These are phyloP conservation scores for Verticillium nonalfalfae DNA, from an alignment of 2,329 filamentous ascomycete genomes.

Conservation along the genomic window DNA sequence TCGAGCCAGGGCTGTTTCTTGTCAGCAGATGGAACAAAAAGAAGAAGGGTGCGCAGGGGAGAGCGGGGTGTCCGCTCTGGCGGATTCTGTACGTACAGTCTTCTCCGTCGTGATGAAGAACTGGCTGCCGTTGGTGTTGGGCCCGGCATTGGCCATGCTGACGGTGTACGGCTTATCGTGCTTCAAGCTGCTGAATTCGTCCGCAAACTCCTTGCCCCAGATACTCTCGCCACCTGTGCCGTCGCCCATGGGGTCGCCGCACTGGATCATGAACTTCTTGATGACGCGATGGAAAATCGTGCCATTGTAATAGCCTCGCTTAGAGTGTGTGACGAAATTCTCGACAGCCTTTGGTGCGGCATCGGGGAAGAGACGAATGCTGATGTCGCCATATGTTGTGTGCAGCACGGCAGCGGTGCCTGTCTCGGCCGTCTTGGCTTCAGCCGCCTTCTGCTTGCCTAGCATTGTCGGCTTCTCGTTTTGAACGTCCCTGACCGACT, in stretches of 20 bases:
- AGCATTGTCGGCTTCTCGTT: slow-evolving; percentile 82
- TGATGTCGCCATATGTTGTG: slow-evolving; percentile 90
- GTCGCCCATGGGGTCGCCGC: slow-evolving; percentile 79
- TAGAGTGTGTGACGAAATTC: slow-evolving; percentile 91
- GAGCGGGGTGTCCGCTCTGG: not conserved
- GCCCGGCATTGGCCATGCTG: slow-evolving; percentile 96
- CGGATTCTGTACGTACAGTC: slow-evolving; percentile 51
- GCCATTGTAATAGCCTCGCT: slow-evolving; percentile 91
- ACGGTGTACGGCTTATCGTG: slow-evolving; percentile 96
- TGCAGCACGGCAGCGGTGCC: slow-evolving; percentile 81
- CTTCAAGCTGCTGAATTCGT: slow-evolving; percentile 85
- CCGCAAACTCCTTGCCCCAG: slow-evolving; percentile 87
- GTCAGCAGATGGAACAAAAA: slow-evolving; percentile 2
- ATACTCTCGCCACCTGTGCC: slow-evolving; percentile 88
- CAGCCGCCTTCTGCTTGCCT: slow-evolving; percentile 48
- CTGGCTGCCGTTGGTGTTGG: slow-evolving; percentile 91
- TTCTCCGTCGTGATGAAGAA: slow-evolving; percentile 99
- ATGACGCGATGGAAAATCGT: slow-evolving; percentile 98
- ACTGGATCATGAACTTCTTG: slow-evolving; percentile 95
- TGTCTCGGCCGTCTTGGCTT: slow-evolving; percentile 60
- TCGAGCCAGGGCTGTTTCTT: slow-evolving; percentile 73
- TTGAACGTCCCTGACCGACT: slow-evolving; percentile 81
- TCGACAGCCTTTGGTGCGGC: slow-evolving; percentile 92
- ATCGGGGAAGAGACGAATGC: slow-evolving; percentile 86
- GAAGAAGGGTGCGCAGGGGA: not conserved